Evolutionary conservation across 2,329 filamentous ascomycete genomes (phyloP), one percentile per base, ranked within the genome.

Genomic region (Aureobasidium sp.): DNA sequence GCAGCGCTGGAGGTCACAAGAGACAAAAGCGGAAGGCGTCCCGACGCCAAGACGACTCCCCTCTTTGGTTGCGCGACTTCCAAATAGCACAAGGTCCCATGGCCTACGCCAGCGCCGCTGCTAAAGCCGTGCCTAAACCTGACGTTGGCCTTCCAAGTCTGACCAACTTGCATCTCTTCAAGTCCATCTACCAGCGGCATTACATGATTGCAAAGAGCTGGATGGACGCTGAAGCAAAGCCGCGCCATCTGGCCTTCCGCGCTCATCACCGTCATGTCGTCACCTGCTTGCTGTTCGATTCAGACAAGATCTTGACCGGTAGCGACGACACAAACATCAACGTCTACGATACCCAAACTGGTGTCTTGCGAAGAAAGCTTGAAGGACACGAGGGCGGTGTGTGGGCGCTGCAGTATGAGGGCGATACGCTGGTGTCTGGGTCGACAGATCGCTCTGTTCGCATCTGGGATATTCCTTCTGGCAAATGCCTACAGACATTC

Each of bases 271-370:
- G 91, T 37, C 93, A 97, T 77, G 94, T 99, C 64, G 96, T 99
- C 58, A 99, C 94, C 17, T 99, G 94, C 72, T 82, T 99, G 60
- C 92, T 99, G 73, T 99, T 99, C 69, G 94, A 99, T 71, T 90
- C 92, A 53, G 92, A 99, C 79, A 97, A 97, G 76, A 97, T 99
- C 67, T 83, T 99, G 67, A 99, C 94, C 1, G 94, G 94, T 29
- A 97, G 93, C 71, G 94, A 99, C 72, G 94, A 99, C 72, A 96
- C 92, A 4, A 87, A 97, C 65, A 99, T 99, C 70, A 92, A 99
- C 69, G 91, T 99, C 36, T 99, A 97, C 74, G 92, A 97, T 71
- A 97, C 94, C 14, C 95, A 94, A 76, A 97, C 92, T 0, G 94
- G 94, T 63, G 88, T 88, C 66, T 77, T 96, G 39, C 85, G 89